Base-by-base conservation (phyloP, 176 grass and related monocot species). In the Musa beccarii region DNA sequence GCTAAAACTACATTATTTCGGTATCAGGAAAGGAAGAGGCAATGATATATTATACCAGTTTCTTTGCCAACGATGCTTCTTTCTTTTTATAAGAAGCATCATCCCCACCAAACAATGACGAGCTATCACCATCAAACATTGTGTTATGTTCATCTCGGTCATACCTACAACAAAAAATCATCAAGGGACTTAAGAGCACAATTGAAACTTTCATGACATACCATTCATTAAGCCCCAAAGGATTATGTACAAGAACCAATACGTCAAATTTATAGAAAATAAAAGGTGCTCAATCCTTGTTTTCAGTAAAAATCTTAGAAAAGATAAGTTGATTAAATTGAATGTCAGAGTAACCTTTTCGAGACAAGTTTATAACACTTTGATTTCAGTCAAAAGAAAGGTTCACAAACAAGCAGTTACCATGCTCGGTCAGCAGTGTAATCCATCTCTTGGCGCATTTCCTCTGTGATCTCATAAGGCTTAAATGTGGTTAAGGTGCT, bases 381-480 rank as follows among this genome's bases (percentile, higher is more conserved):
- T 51, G 49, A 70, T 70, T 70, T 70, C 17, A 83, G 78, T 1
- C 17, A 70, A 65, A 24, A 90, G 26, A 72, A 55, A 19, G 21
- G 8, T 51, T 49, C 34, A 51, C 11, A 11, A 16, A 8, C 8
- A 21, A 51, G 61, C 14, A 85, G 25, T 68, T 94, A 98, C 90
- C 95, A 98, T 82, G 90, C 90, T 76, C 84, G 90, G 49, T 98
- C 95, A 86, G 95, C 88, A 84, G 84, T 89, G 72, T 98, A 91
- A 28, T 98, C 88, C 90, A 98, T 98, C 59, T 91, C 88, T 54
- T 93, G 90, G 82, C 89, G 86, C 95, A 98, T 91, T 84, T 98
- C 95, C 63, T 93, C 95, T 0, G 90, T 91, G 70, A 98, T 76
- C 68, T 98, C 90, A 75, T 81, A 54, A 80, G 84, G 76, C 52